Evolutionary conservation across 441 rosid genomes (phyloP), one percentile per base, ranked within the genome.

Genomic region (Viola pubescens): DNA sequence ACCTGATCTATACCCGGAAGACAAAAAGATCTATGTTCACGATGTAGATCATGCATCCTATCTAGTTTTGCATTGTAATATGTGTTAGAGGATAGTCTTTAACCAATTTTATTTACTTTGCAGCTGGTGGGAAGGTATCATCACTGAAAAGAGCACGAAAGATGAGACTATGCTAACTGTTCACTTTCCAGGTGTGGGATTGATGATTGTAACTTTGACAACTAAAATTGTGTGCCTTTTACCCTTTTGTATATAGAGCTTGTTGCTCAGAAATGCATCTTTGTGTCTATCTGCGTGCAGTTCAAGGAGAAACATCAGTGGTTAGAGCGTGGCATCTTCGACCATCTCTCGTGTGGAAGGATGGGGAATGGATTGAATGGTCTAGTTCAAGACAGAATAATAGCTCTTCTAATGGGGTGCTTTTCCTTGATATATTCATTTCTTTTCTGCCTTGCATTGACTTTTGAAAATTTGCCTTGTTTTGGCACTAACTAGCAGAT

Each of bases 41-140:
- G 37, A 16, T 60, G 37, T 37, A 13, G 26, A 39, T 56, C 61
- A 62, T 54, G 55, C 45, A 1, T 12, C 41, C 50, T 34, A 39
- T 39, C 8, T n/a, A 11, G 2, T 61, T 43, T 47, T 45, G 11
- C 12, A 41, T 14, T 14, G 14, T 58, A 54, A 38, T 9, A 3
- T 50, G 43, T 8, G 9, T 45, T 52, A 5, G 48, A 52, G 34
- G 34, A 26, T 19, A 53, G 19, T 64, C n/a, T 43, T 4, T 16
- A 26, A 26, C 34, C 34, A 26, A 26, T 26, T 26, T 26, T 59
- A 14, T 72, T 66, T 73, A 63, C 51, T 68, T 65, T 65, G 65
- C 79, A 90, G 97, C 75, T 94, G 95, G 97, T 73, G 86, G 87
- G 97, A 94, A 77, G 99, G 96, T 64, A 80, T 85, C 60, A 71